Percentiles rank a stretch among this genome's conserved stretches.
These are phyloP conservation scores for Collybia nuda DNA, from an alignment of 768 basidiomycete species.

Conservation along the genomic window DNA sequence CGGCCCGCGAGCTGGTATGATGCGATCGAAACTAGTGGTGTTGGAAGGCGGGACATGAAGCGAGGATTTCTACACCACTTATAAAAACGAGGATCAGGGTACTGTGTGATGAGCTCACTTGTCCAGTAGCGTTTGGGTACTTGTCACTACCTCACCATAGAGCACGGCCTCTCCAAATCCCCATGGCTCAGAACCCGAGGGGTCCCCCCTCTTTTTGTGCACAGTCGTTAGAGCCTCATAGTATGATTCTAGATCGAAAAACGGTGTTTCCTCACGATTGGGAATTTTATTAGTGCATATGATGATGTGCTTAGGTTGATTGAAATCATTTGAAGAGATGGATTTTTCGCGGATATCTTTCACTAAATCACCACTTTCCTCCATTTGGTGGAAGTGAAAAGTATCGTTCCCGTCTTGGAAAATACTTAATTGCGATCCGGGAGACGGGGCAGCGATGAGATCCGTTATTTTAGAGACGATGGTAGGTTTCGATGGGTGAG, in stretches of 20 bases:
- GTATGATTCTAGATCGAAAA: slow-evolving; percentile 68
- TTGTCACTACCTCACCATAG: slow-evolving; percentile 89
- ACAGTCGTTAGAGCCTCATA: slow-evolving; percentile 49
- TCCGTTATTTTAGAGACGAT: slow-evolving; percentile 40
- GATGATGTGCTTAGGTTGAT: slow-evolving; percentile 54
- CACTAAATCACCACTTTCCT: slow-evolving; percentile 30
- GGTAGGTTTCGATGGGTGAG: slow-evolving; percentile 37
- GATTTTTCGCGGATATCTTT: slow-evolving; percentile 22
- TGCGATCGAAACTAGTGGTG: slow-evolving; percentile 81
- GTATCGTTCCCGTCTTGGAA: slow-evolving; percentile 72
- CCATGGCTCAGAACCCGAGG: slow-evolving; percentile 32
- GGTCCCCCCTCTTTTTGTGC: slow-evolving; percentile 22
- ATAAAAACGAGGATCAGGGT: slow-evolving; percentile 1
- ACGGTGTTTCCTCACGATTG: slow-evolving; percentile 54
- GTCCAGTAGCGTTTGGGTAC: slow-evolving; percentile 93
- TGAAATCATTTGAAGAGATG: slow-evolving; percentile 24
- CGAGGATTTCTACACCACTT: slow-evolving; percentile 63
- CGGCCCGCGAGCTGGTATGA: slow-evolving; percentile 86
- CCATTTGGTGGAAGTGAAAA: slow-evolving; percentile 54
- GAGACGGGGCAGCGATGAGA: slow-evolving; percentile 30
- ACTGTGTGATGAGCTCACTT: slow-evolving; percentile 55
- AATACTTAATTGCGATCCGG: slow-evolving; percentile 26
- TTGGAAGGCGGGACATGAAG: slow-evolving; percentile 65
- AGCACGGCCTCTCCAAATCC: slow-evolving; percentile 76
- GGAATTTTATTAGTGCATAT: slow-evolving; percentile 53